These are phyloP conservation scores for Nicotiana otophora DNA, from an alignment of 257 asterid genomes.

Conservation along the genomic window DNA sequence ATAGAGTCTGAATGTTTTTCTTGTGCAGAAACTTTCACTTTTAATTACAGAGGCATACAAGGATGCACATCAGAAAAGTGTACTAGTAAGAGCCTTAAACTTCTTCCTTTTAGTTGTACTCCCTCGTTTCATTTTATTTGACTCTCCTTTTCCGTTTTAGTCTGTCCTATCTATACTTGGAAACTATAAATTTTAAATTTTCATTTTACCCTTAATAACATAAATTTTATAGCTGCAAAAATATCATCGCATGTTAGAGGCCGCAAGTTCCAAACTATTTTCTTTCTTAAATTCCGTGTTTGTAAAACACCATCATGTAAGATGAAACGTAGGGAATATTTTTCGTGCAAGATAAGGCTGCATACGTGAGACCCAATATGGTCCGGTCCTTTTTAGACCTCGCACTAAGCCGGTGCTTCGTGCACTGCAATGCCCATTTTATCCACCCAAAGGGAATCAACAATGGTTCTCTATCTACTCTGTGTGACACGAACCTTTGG, in stretches of 20 bases:
- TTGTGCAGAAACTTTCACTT: constrained; percentile 66
- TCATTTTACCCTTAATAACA: neutral
- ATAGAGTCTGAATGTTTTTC: neutral
- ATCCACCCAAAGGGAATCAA: neutral
- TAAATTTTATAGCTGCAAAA: neutral
- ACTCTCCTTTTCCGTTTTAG: neutral
- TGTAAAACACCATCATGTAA: neutral
- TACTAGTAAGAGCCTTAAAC: constrained; percentile 39
- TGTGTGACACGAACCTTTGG: neutral
- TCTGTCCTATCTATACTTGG: neutral
- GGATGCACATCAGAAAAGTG: constrained; percentile 94
- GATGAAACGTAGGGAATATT: neutral
- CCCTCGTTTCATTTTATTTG: neutral
- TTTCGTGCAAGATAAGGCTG: neutral
- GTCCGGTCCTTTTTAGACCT: no score
- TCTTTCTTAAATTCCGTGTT: neutral
- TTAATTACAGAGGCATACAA: constrained; percentile 86
- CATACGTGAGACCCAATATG: no score
- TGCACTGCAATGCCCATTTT: no score
- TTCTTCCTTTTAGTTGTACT: neutral
- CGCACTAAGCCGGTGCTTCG: no score
- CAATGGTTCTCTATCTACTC: neutral
- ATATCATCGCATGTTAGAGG: neutral
- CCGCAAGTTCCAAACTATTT: neutral
- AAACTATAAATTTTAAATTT: neutral